Percentiles rank a stretch among this genome's conserved stretches.
phyloP scores from a whole-genome alignment of 73 alveolate genomes.

The Symbiodinium natans region DNA sequence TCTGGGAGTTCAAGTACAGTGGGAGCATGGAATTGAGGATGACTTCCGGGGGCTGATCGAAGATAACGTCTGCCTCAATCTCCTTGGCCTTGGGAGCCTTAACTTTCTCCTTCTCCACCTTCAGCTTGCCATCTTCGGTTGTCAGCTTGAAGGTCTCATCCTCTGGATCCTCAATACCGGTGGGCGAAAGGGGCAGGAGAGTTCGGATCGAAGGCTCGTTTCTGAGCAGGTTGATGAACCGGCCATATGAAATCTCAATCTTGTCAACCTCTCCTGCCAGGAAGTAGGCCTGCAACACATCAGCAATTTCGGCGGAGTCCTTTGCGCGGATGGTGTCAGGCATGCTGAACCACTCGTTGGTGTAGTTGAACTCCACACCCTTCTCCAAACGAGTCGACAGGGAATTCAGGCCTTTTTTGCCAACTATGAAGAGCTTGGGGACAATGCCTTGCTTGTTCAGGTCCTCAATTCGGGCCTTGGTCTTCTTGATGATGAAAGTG shows the following conservation, averaged over 20 bases:
- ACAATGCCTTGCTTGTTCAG: constrained; percentile 55
- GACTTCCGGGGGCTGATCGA: constrained; percentile 55
- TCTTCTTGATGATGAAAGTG: constrained; percentile 31
- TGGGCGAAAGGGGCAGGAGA: constrained; percentile 70
- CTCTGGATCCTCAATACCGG: constrained; percentile 74
- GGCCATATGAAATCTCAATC: constrained; percentile 45
- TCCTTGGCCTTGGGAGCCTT: constrained; percentile 69
- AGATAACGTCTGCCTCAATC: constrained; percentile 68
- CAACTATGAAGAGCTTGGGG: constrained; percentile 54
- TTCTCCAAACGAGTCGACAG: constrained; percentile 12
- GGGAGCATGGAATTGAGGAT: constrained; percentile 78
- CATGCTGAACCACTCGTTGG: constrained; percentile 47
- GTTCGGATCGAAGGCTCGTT: constrained; percentile 75
- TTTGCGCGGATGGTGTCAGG: constrained; percentile 60
- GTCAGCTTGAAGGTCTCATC: constrained; percentile 93
- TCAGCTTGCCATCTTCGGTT: constrained; percentile 54
- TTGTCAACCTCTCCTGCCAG: constrained; percentile 59
- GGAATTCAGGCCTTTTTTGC: constrained; percentile 36
- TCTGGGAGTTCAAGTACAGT: constrained; percentile 76
- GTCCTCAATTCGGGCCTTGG: constrained; percentile 28
- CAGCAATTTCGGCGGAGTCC: constrained; percentile 48
- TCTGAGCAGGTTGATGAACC: constrained; percentile 57
- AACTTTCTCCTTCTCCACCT: constrained; percentile 80
- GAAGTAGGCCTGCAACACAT: constrained; percentile 39
- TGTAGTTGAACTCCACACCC: constrained; percentile 50